These are phyloP conservation scores for Phytophthora syringae DNA, from an alignment of 352 stramenopile genomes.

Conservation along the genomic window DNA sequence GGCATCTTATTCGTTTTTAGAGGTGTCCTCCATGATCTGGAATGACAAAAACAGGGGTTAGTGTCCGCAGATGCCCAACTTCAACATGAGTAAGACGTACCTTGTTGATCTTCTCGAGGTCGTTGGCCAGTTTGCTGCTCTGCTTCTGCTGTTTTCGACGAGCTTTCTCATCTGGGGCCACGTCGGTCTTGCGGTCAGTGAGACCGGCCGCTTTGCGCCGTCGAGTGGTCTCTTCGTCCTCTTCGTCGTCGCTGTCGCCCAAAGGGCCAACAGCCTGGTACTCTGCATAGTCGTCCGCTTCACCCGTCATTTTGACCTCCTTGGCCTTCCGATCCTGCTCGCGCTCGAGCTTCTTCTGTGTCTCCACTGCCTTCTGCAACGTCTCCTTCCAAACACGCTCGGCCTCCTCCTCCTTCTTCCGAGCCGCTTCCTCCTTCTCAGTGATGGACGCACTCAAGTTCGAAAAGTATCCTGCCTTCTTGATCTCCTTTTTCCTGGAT, in stretches of 20 bases:
- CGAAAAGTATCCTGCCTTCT: slow-evolving; percentile 60
- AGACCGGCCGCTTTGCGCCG: slow-evolving; percentile 39
- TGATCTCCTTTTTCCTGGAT: slow-evolving; percentile 22
- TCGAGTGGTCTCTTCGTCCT: slow-evolving; percentile 42
- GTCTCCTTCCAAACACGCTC: slow-evolving; percentile 66
- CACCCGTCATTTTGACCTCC: slow-evolving; percentile 41
- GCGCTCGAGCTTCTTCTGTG: slow-evolving; percentile 49
- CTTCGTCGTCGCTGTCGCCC: slow-evolving; percentile 72
- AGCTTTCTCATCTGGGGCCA: slow-evolving; percentile 37
- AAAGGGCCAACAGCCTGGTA: slow-evolving; percentile 51
- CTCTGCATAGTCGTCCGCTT: slow-evolving; percentile 65
- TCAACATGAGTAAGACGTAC: slow-evolving; percentile 41
- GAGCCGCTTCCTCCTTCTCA: slow-evolving; percentile 51
- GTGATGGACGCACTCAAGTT: slow-evolving; percentile 77
- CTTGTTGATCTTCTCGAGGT: slow-evolving; percentile 81
- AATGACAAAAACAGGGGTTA: slow-evolving; percentile 1
- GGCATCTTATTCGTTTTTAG: slow-evolving; percentile 7
- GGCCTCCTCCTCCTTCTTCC: slow-evolving; percentile 48
- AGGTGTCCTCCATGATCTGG: slow-evolving; percentile 46
- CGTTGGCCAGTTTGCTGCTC: slow-evolving; percentile 68
- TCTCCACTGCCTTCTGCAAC: slow-evolving; percentile 59
- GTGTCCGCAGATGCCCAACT: not conserved
- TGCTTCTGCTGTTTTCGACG: slow-evolving; percentile 73
- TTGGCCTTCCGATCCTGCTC: slow-evolving; percentile 49
- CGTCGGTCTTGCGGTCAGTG: slow-evolving; percentile 27